Conservation (phyloP, 2,329 filamentous ascomycete genomes). For the Pyrenophora teres region DNA sequence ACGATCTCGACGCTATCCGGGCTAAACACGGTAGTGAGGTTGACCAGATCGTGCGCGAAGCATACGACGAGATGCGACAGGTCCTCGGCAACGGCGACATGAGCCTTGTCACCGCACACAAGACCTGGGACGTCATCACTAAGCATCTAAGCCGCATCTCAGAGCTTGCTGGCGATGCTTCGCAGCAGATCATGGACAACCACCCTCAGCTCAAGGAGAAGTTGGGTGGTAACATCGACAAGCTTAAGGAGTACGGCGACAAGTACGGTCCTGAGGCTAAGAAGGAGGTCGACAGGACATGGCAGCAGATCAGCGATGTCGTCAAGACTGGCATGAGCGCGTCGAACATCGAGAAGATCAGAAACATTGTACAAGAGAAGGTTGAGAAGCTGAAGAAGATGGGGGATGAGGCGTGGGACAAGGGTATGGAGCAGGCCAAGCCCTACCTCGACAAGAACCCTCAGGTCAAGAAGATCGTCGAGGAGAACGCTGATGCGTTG, state of each 20-base stretch:
- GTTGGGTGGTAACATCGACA: constrained; percentile 68
- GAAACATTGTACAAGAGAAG: constrained; percentile 71
- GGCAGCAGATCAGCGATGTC: constrained; percentile 68
- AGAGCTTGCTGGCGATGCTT: constrained; percentile 65
- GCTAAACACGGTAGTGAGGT: constrained; percentile 72
- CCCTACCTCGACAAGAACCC: constrained; percentile 76
- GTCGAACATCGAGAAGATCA: constrained; percentile 59
- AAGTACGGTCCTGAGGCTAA: constrained; percentile 76
- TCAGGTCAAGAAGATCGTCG: constrained; percentile 72
- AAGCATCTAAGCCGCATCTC: constrained; percentile 65
- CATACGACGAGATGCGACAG: constrained; percentile 69
- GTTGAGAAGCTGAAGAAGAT: constrained; percentile 67
- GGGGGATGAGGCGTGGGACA: constrained; percentile 73
- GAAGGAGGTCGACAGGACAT: constrained; percentile 75
- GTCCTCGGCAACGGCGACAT: constrained; percentile 64
- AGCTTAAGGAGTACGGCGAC: constrained; percentile 71
- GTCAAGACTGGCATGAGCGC: constrained; percentile 64
- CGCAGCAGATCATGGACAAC: constrained; percentile 69
- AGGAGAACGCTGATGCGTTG: constrained; percentile 70
- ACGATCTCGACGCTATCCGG: constrained; percentile 70
- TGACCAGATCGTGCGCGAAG: constrained; percentile 68
- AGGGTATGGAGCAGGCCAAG: constrained; percentile 71
- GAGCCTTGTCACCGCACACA: constrained; percentile 64
- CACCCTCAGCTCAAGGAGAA: constrained; percentile 75
- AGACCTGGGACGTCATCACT: constrained; percentile 66